phyloP scores from a whole-genome alignment of 2,329 filamentous ascomycete genomes.

The Rachicladosporium sp. region DNA sequence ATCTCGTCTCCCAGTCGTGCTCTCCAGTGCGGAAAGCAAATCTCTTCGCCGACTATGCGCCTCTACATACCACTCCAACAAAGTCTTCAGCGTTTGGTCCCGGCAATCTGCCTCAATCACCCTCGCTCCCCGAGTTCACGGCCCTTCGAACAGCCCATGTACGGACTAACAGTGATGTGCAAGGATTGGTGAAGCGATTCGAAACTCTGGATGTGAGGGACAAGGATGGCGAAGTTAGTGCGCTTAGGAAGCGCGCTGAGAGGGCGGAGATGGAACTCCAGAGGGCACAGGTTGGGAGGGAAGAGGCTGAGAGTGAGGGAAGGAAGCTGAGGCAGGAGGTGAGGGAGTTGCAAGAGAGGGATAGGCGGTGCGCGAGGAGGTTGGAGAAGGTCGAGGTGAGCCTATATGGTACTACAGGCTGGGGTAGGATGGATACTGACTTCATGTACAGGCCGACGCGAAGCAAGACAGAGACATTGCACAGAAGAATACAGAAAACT shows the following conservation, averaged over 20 bases:
- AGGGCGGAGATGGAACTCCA: constrained; percentile 32
- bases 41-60: constrained; percentile 20
- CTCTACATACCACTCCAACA: constrained; percentile 7
- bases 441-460: constrained; percentile 28
- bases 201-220: constrained; percentile 51
- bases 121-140: constrained; percentile 21
- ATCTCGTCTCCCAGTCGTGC: constrained; percentile 15
- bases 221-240: constrained; percentile 26
- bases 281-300: constrained; percentile 34
- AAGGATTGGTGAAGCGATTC: constrained; percentile 55
- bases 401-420: constrained; percentile 5
- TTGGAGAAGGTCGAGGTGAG: constrained; percentile 58
- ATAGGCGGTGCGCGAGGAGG: constrained; percentile 53
- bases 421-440: constrained; percentile 25
- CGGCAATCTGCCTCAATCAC: constrained; percentile 16
- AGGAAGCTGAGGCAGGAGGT: constrained; percentile 47
- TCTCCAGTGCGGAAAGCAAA: constrained; percentile 22
- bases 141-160: constrained; percentile 22
- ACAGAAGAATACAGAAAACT: constrained; percentile 11
- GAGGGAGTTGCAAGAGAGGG: constrained; percentile 54
- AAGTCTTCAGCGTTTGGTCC: constrained; percentile 9
- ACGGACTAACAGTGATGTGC: constrained; percentile 47
- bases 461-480: constrained; percentile 8
- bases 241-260: constrained; percentile 32
- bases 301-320: constrained; percentile 60